These are phyloP conservation scores for Fusarium nygamai DNA, from an alignment of 2,329 filamentous ascomycete genomes.

Conservation along the genomic window DNA sequence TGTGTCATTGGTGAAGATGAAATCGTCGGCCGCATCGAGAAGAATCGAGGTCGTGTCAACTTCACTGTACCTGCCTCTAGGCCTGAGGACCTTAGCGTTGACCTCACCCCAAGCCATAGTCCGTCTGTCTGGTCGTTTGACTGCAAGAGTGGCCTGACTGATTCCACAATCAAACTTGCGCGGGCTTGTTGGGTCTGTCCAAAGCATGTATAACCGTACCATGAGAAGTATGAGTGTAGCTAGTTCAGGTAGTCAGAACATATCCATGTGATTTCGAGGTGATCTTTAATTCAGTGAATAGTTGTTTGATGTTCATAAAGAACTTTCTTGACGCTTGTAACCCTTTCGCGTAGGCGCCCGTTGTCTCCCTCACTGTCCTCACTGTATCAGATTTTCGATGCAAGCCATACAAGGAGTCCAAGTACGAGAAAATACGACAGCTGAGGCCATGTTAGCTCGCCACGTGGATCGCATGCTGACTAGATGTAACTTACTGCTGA, in stretches of 20 bases:
- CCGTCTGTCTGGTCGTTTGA: neutral
- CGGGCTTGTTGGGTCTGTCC: neutral
- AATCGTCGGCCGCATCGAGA: neutral
- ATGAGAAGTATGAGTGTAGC: neutral
- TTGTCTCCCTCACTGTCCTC: neutral
- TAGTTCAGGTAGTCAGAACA: neutral
- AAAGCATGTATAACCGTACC: neutral
- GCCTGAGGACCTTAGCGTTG: neutral
- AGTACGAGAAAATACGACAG: neutral
- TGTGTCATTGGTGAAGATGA: neutral
- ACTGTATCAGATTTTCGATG: neutral
- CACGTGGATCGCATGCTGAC: accelerated
- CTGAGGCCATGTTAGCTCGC: neutral
- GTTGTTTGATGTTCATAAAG: no score
- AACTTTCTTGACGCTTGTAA: no score
- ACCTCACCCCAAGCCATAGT: neutral
- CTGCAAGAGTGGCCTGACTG: neutral
- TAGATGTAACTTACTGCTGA: neutral
- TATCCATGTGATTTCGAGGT: no score
- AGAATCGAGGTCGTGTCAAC: neutral
- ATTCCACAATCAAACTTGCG: neutral
- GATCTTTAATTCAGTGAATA: neutral
- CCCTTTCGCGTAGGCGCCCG: neutral
- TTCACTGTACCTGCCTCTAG: neutral
- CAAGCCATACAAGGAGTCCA: neutral